Evolutionary conservation across 1,139 yeast genomes (phyloP), one percentile per base, ranked within the genome.

Genomic region (Diutina catenulata): DNA sequence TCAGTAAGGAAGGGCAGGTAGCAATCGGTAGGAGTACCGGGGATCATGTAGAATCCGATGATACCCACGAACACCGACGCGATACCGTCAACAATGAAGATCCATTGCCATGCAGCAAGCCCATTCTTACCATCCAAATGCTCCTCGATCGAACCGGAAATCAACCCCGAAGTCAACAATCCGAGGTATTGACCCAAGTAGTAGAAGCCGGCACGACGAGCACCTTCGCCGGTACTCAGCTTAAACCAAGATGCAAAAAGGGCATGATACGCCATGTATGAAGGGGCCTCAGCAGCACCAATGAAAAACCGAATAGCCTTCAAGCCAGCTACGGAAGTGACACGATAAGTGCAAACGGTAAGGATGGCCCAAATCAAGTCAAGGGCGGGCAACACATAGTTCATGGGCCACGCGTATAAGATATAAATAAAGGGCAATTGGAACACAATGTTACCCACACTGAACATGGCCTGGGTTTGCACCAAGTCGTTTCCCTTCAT

Each of bases 81-180:
- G 36, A 74, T 54, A 7, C 80, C 81, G 53, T 80, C 86, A 44
- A 80, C 67, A 42, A 80, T 69, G 50, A 76, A 80, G 56, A 76
- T 73, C 86, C 87, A 80, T 57, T 77, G 68, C 87, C 87, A 80
- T 10, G 82, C 76, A 25, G 58, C 65, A 25, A 74, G 57, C 1
- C 82, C 80, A 40, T 55, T 53, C 5, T 52, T 54, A 23, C 74
- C 75, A 40, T 64, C 59, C 47, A 80, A 53, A 20, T 55, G 48
- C 37, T 69, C 56, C 48, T 60, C 72, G 37, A 77, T 70, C 6
- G 77, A 73, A n/a, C 80, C 73, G 38, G 80, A 79, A 25, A 80
- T 57, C 38, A 76, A 66, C 33, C 86, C 83, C 5, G 81, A 68
- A 4, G 82, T 73, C 49, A 78, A 55, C 20, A 70, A 57, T 9